Evolutionary conservation across 495 filamentous ascomycete genomes (phyloP).

Genomic region (Lasiosphaeris hirsuta): DNA sequence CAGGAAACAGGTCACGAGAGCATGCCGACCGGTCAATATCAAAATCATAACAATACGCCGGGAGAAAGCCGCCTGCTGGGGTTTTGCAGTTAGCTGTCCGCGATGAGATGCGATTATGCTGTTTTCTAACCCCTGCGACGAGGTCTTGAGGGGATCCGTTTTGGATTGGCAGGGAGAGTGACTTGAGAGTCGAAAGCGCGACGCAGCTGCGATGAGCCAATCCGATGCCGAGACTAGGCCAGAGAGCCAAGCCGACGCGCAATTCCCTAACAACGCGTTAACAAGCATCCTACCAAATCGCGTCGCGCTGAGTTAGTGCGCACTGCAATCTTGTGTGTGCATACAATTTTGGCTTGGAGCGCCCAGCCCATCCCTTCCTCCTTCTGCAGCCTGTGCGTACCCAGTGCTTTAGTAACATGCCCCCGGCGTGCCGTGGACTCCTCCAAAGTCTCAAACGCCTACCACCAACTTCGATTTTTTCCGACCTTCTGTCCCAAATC

Average conservation of each 20-base stretch:
- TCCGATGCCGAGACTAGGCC: constrained; percentile 5
- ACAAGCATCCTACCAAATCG: constrained; percentile 4
- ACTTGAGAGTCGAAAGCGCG: no score
- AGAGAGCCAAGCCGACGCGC: background rate
- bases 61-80: background rate
- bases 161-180: no score
- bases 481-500: constrained; percentile 24
- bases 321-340: constrained; percentile 5
- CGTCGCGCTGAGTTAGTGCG: constrained; percentile 2
- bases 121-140: no score
- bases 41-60: background rate
- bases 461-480: constrained; percentile 28
- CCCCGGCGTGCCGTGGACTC: constrained; percentile 15
- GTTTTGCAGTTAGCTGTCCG: no score
- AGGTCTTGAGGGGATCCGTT: no score
- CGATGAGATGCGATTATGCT: no score
- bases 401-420: constrained; percentile 18
- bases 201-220: background rate
- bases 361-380: constrained; percentile 15
- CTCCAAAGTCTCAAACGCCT: constrained; percentile 31
- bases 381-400: constrained; percentile 10
- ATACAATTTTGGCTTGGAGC: constrained; percentile 18
- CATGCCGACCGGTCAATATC: background rate
- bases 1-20: constrained; percentile 6
- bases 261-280: constrained; percentile 3